Conservation (phyloP, 1,139 yeast species). For the Scheffersomyces lignicola region DNA sequence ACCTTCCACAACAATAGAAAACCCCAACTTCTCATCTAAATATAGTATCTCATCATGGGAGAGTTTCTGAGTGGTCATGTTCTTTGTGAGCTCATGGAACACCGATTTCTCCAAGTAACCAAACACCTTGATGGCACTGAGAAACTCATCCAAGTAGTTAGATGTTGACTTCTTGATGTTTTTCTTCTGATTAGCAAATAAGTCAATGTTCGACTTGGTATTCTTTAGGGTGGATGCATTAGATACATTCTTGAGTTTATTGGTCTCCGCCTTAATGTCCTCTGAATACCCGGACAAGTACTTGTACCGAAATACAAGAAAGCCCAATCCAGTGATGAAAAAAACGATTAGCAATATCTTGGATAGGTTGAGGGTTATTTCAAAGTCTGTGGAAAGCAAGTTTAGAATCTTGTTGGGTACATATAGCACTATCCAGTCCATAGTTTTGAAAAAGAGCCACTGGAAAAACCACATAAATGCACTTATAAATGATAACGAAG, state of each 20-base stretch:
- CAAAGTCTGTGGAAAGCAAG: slow-evolving; percentile 28
- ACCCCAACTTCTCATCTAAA: slow-evolving; percentile 76
- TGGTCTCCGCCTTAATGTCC: slow-evolving; percentile 10
- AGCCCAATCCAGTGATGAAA: slow-evolving; percentile 20
- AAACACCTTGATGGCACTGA: slow-evolving; percentile 88
- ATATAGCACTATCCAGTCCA: slow-evolving; percentile 19
- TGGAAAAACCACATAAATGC: slow-evolving; percentile 17
- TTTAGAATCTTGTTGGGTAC: slow-evolving; percentile 23
- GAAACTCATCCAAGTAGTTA: slow-evolving; percentile 79
- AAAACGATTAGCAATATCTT: slow-evolving; percentile 25
- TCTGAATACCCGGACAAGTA: slow-evolving; percentile 40
- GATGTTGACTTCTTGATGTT: slow-evolving; percentile 22
- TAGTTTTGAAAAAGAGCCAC: slow-evolving; percentile 19
- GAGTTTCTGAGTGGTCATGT: slow-evolving; percentile 86
- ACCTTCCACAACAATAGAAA: slow-evolving; percentile 94
- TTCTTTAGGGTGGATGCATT: slow-evolving; percentile 6
- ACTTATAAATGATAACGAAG: slow-evolving; percentile 13
- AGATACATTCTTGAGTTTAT: slow-evolving; percentile 10
- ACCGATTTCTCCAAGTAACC: slow-evolving; percentile 91
- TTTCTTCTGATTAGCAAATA: slow-evolving; percentile 30
- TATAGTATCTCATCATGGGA: slow-evolving; percentile 74
- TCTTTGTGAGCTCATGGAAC: slow-evolving; percentile 87
- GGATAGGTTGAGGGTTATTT: slow-evolving; percentile 35
- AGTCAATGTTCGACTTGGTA: slow-evolving; percentile 9
- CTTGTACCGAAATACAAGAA: slow-evolving; percentile 39